Evolutionary conservation across 176 grass and related monocot genomes (phyloP), one percentile per base, ranked within the genome.

Genomic region (Paspalum notatum): DNA sequence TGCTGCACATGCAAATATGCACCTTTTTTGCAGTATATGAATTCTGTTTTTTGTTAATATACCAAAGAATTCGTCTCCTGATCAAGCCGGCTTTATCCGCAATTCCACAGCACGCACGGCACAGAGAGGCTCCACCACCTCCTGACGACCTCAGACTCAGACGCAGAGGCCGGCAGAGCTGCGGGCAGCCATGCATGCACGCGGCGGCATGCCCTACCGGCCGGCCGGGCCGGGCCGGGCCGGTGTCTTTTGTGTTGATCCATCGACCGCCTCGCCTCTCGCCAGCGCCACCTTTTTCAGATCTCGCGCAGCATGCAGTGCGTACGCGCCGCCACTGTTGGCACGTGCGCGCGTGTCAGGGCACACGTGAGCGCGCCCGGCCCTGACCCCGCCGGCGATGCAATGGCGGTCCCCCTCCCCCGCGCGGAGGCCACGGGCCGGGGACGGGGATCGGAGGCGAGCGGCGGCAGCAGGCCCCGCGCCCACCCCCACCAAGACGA

Each of bases 301-400:
- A 69, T 77, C 63, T 42, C 32, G 71, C 70, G 71, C 70, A 40
- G 60, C 54, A 77, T 9, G 27, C 46, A 52, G 25, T n/a, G 7
- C 37, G 46, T n/a, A 49, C 47, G 67, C 66, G 24, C 81, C 85
- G 32, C 52, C 5, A 91, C 89, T 88, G 89, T 73, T 68, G 80
- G 66, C 82, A 91, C 89, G 82, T 88, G 89, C 82, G 85, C 43
- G 57, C 59, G 62, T 59, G 76, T 77, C 39, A 55, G 81, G 46
- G 69, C 83, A 62, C 89, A 85, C 85, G 81, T 84, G 81, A 81
- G 52, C 21, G 14, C 42, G 12, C 71, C 49, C 12, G 78, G 40
- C 10, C 61, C 46, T 9, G 43, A 45, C 9, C 43, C 32, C 32
- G 32, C 32, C 32, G 43, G 43, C 9, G 43, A 45, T 45, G 52